These are phyloP conservation scores for Citrus hindsii DNA, from an alignment of 345 rosid genomes.

Conservation along the genomic window DNA sequence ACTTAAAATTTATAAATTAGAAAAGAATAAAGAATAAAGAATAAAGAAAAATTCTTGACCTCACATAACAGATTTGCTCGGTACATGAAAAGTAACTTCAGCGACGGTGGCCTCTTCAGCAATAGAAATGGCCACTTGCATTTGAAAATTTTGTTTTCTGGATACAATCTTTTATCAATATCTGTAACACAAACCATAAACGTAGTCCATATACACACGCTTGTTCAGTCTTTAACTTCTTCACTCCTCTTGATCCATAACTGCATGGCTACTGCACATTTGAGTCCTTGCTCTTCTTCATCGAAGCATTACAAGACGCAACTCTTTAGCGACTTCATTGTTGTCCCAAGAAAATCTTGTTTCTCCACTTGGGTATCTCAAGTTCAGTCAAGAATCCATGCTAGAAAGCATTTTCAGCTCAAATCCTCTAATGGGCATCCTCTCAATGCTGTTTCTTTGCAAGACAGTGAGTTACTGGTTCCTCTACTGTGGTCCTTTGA, in stretches of 20 bases:
- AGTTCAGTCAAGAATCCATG: slow-evolving; percentile 38
- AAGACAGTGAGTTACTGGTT: too few relatives aligned
- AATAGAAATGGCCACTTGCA: not conserved
- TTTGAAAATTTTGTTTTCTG: not conserved
- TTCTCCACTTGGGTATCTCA: slow-evolving; percentile 34
- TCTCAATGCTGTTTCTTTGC: too few relatives aligned
- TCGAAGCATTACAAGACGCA: slow-evolving; percentile 23
- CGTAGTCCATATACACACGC: not conserved
- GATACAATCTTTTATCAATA: not conserved
- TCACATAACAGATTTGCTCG: slow-evolving; percentile 19
- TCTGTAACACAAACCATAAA: not conserved
- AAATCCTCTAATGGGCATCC: slow-evolving; percentile 39
- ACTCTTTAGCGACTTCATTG: slow-evolving; percentile 27
- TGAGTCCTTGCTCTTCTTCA: slow-evolving; percentile 40
- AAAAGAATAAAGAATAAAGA: not conserved
- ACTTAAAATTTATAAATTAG: too few relatives aligned
- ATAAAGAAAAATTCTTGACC: slow-evolving; percentile 21
- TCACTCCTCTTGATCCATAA: not conserved
- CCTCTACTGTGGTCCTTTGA: not conserved
- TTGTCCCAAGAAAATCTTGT: slow-evolving; percentile 36
- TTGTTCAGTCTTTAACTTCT: not conserved
- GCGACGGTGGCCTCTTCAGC: not conserved
- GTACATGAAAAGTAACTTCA: not conserved
- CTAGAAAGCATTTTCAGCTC: slow-evolving; percentile 34
- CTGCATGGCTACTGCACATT: slow-evolving; percentile 48